Percentiles rank a stretch among this genome's conserved stretches.
phyloP scores from a whole-genome alignment of 306 rosid genomes.

The Acacia confusa region DNA sequence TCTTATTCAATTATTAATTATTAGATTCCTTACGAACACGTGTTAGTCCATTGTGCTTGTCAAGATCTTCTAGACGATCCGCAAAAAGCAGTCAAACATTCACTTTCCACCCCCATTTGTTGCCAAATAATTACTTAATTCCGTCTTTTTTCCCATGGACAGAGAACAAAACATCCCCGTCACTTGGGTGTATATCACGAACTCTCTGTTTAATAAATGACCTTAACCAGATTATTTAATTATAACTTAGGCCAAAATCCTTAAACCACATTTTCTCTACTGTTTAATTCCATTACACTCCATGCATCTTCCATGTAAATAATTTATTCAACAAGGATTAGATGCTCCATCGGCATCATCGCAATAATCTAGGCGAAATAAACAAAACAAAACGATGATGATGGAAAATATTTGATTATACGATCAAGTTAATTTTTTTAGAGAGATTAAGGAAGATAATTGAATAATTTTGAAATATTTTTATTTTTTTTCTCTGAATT shows the following conservation, averaged over 20 bases:
- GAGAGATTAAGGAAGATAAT: no score
- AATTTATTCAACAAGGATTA: neutral
- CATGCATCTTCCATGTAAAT: neutral
- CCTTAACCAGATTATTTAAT: neutral
- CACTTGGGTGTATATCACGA: neutral
- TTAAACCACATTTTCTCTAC: neutral
- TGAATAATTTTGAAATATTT: no score
- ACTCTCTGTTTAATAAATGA: neutral
- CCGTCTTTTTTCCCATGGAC: no score
- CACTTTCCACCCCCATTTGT: neutral
- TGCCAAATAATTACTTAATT: neutral
- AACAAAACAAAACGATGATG: neutral
- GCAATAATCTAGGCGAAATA: neutral
- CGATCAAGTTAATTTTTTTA: no score
- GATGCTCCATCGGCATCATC: neutral
- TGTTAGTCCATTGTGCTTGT: neutral
- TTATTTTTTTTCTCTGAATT: no score
- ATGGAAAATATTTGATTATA: neutral
- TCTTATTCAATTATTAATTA: neutral
- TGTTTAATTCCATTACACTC: neutral
- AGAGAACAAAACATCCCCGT: neutral
- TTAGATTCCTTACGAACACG: neutral
- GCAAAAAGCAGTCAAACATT: conserved; percentile 31
- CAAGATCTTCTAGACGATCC: conserved; percentile 29
- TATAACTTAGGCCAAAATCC: neutral